Evolutionary conservation across 305 asterid genomes (phyloP), one percentile per base, ranked within the genome.

Genomic region (Solanum hybrid): DNA sequence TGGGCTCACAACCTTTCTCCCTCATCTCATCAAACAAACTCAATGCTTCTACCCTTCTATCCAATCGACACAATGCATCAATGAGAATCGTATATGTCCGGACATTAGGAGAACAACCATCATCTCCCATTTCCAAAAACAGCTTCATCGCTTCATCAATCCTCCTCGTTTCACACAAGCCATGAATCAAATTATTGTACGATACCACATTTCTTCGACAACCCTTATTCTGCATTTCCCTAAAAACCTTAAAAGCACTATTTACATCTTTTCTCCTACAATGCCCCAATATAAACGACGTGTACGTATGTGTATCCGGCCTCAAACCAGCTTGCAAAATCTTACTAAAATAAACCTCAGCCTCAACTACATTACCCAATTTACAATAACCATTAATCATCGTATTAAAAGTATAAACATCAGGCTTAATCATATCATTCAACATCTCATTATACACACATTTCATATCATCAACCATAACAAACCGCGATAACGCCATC

Each of bases 251-350:
- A 76, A 36, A 82, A 8, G 96, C 99, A 88, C 92, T 92, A 90
- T 93, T 92, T 26, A 95, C 87, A 92, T 96, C 95, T 38, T 93
- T 95, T 89, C 92, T 94, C 94, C 96, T 95, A 90, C 99, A 96
- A 91, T 96, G 92, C 22, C 98, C 99, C 57, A 96, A 92, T 89
- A 96, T 94, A 88, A 96, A 95, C 9, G 98, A 96, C 11, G 99
- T 94, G 88, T 92, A 96, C 0, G 98, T 96, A 90, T 96, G 96
- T 4, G 96, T 91, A 93, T 96, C 98, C 0, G 99, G 98, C 91
- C 87, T 93, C 93, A 95, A 92, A 82, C 98, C 95, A 9, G 95
- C 95, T 91, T 92, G 96, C 89, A 92, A 89, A 91, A 96, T 92
- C 95, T 92, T 93, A 90, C 95, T 91, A 14, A 95, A 79, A 91